Evolutionary conservation across 441 rosid species (phyloP), one percentile per base, ranked within the genome.

Genomic region (Breynia disticha): DNA sequence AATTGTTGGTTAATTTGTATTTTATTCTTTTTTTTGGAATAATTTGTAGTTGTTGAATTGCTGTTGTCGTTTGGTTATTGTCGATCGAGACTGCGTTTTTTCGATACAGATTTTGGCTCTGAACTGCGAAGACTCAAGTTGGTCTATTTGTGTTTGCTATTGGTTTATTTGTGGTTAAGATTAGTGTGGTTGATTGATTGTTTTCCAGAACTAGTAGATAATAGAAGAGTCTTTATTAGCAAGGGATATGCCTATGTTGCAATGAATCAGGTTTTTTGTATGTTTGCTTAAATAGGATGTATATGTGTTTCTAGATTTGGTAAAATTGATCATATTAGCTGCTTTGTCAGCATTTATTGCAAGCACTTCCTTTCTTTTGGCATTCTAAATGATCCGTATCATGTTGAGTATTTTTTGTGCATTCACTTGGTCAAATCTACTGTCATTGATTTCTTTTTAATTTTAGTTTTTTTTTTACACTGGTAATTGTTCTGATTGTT

Each of bases 171-270:
- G 16, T 48, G 11, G 14, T 48, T 55, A 54, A 45, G 46, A 11
- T n/a, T 11, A 14, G 11, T 54, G n/a, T n/a, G n/a, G 41, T 48
- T 64, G n/a, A 62, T 48, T 50, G 52, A 14, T 41, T 9, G 24
- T 35, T 6, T 93, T 64, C 90, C 99, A 19, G 96, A 86, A 66
- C 96, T 89, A 68, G 96, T 89, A 44, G 84, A 93, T 70, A 56
- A 72, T 70, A 93, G 95, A 19, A 74, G 77, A 60, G 96, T 86
- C 22, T 83, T 72, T 64, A 57, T 87, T 57, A 74, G 69, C 48
- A 80, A 79, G 76, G 96, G 96, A 19, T 37, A 67, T 79, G 96
- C 95, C 19, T 91, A 88, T 73, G 87, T 91, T 55, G 73, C 69
- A 12, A 45, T 45, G 49, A 55, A 48, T 56, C 73, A 64, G 69